Evolutionary conservation across 2,329 filamentous ascomycete species (phyloP), one percentile per base, ranked within the genome.

Genomic region (Tricladium varicosporioides): DNA sequence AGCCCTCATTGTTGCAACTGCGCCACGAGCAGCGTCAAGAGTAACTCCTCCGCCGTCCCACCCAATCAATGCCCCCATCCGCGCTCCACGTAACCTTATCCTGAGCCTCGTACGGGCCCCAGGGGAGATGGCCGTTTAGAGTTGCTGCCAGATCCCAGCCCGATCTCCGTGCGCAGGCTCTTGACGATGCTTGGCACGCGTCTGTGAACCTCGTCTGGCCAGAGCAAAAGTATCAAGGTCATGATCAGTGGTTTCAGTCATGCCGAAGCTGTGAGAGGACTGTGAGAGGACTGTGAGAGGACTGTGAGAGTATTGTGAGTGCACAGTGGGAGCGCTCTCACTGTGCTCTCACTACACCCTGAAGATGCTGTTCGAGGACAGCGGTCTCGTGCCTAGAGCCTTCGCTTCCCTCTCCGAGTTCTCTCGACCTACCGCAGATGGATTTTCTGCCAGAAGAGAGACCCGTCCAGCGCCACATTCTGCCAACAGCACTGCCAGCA

Each of bases 211-310:
- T 44, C 47, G 11, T 51, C 16, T 57, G 48, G 54, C 44, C 57
- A 11, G 52, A 57, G 53, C 22, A 27, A 27, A 27, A 53, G 60
- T 60, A 52, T 60, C 58, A 58, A 52, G 19, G 48, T 44, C 54
- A 50, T 44, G 16, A 48, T 36, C 13, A 47, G 13, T 18, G 33
- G 57, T 60, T 62, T 64, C 62, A 62, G 43, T 60, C 58, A 62
- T 64, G 62, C 52, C 22, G 22, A 43, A 2, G 44, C 22, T 27
- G 4, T 10, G 18, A 45, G 50, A 11, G 14, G 4, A 45, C 11
- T 7, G 18, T 31, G 14, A 45, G 27, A 27, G 22, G 4, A 27
- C 22, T 27, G 22, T 27, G 22, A n/a, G n/a, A n/a, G n/a, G n/a
- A n/a, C n/a, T n/a, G n/a, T n/a, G n/a, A n/a, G n/a, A n/a, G n/a